A percentile compares a stretch with the other conserved stretches of the same genome.
Conservation (phyloP, 2,329 filamentous ascomycete species). For the Sordariomycetes sp. region DNA sequence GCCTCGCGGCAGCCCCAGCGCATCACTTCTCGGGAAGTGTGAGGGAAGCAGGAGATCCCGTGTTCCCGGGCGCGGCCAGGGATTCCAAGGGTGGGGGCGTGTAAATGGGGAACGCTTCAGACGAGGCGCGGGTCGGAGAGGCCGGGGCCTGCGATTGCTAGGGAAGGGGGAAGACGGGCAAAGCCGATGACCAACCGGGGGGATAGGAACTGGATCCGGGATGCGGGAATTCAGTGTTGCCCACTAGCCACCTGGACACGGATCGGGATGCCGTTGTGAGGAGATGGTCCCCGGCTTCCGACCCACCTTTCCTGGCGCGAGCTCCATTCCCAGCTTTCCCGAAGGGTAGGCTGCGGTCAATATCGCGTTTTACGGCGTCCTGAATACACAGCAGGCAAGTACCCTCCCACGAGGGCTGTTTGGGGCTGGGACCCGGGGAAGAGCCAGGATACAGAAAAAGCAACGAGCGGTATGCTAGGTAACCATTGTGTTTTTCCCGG, state of each 20-base stretch:
- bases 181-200: not conserved
- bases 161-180: not conserved
- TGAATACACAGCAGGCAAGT: not conserved
- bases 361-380: not conserved
- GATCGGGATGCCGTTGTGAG: not conserved
- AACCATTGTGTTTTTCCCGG: not conserved
- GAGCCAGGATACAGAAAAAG: not conserved
- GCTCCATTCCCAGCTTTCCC: not conserved
- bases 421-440: not conserved
- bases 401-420: not conserved
- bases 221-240: not conserved
- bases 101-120: not conserved
- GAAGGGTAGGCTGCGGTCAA: not conserved
- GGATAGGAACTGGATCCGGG: not conserved
- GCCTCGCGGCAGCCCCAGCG: not conserved
- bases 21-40: not conserved
- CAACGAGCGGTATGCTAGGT: not conserved
- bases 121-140: not conserved
- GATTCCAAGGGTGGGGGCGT: not conserved
- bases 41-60: not conserved
- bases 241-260: not conserved
- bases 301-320: not conserved
- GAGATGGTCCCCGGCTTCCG: not conserved
- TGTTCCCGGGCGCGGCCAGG: not conserved
- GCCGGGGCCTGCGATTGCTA: not conserved